Percentiles rank a stretch among this genome's conserved stretches.
These are phyloP conservation scores for Picea glauca DNA, from an alignment of 75 land plant genomes.

Conservation along the genomic window DNA sequence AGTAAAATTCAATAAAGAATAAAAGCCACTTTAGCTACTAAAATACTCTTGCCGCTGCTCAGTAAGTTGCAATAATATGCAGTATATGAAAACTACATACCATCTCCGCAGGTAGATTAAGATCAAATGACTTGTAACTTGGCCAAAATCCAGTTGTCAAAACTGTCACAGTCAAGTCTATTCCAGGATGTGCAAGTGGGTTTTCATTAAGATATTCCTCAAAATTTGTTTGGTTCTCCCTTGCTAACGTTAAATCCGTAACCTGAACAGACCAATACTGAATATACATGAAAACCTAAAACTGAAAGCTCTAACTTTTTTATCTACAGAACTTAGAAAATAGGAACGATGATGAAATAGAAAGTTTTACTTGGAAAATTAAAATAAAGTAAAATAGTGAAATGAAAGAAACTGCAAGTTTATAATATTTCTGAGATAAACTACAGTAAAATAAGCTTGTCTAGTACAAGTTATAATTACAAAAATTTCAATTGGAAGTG, in stretches of 20 bases:
- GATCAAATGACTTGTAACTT: conserved; percentile 92
- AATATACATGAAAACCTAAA: background rate
- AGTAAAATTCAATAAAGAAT: background rate
- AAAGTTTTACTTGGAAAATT: too few relatives aligned
- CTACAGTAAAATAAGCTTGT: background rate
- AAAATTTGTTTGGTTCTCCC: conserved; percentile 83
- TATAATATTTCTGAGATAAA: background rate
- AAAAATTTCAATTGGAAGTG: too few relatives aligned
- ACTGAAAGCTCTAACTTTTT: background rate
- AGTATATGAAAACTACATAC: conserved; percentile 23
- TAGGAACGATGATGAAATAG: too few relatives aligned
- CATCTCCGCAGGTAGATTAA: conserved; percentile 95
- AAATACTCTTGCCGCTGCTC: background rate
- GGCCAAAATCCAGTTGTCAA: conserved; percentile 98
- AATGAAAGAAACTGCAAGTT: background rate
- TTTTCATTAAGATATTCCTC: conserved; percentile 81
- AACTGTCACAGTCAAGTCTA: conserved; percentile 95
- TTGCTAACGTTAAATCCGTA: conserved; percentile 90
- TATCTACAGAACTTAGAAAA: background rate
- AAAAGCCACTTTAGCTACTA: background rate
- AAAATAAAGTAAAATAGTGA: too few relatives aligned
- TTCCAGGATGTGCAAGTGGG: conserved; percentile 69
- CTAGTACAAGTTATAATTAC: background rate
- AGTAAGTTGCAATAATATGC: background rate
- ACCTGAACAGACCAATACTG: conserved; percentile 42